Percentiles rank a stretch among this genome's conserved stretches.
Evolutionary conservation across 163 green algal genomes (phyloP).

Genomic region (Smithsoniella earleae): DNA sequence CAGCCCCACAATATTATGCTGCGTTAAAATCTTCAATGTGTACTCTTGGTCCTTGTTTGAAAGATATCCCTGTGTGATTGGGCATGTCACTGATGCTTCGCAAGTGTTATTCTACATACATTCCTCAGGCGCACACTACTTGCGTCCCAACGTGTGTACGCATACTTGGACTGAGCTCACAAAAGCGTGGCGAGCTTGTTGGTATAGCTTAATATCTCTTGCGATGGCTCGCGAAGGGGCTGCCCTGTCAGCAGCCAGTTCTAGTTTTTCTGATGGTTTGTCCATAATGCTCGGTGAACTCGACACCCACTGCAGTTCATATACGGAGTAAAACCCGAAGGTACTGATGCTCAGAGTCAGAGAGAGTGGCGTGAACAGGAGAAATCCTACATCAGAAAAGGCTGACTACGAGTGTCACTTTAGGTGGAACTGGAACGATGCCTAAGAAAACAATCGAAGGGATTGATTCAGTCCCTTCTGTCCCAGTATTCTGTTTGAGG

Average conservation of each 20-base stretch:
- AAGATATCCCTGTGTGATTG: not conserved
- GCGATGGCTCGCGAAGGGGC: not conserved
- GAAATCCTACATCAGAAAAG: no score
- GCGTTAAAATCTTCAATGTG: not conserved
- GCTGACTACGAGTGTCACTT: no score
- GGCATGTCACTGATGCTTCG: not conserved
- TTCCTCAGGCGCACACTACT: not conserved
- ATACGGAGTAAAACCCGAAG: no score
- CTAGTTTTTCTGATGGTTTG: not conserved
- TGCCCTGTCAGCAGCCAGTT: not conserved
- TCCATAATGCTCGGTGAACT: no score
- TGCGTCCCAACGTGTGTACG: no score
- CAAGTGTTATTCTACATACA: not conserved
- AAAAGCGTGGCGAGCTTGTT: constrained; percentile 12
- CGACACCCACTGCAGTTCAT: no score
- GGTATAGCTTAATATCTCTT: not conserved
- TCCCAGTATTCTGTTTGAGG: no score
- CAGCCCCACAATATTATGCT: constrained; percentile 8
- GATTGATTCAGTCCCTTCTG: no score
- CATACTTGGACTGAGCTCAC: not conserved
- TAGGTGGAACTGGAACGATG: no score
- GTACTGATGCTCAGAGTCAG: no score
- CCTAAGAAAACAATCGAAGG: no score
- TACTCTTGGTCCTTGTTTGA: not conserved
- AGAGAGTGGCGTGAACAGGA: no score